Conservation (phyloP, 208 protist species). For the Trypanosoma avium region DNA sequence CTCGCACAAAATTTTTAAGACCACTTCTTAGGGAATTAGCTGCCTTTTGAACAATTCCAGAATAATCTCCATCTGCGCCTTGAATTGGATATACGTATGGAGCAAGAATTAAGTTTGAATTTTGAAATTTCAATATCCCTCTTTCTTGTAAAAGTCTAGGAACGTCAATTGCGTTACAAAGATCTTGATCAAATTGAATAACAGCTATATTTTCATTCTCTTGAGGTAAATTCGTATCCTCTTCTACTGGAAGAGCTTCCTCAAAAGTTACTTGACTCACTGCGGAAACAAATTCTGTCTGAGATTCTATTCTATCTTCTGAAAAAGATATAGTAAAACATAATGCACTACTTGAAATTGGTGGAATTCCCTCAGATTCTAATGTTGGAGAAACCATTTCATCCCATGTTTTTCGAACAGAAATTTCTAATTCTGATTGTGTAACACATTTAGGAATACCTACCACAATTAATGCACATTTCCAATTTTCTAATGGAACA, state of each 20-base stretch:
- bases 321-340: constrained; percentile 46
- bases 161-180: constrained; percentile 47
- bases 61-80: constrained; percentile 18
- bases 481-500: constrained; percentile 58
- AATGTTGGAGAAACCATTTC: constrained; percentile 31
- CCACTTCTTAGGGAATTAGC: constrained; percentile 62
- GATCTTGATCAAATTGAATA: constrained; percentile 61
- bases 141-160: constrained; percentile 42
- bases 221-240: constrained; percentile 20
- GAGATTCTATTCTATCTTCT: constrained; percentile 16
- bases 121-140: constrained; percentile 34
- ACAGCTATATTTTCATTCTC: constrained; percentile 48
- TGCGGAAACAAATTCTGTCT: constrained; percentile 28
- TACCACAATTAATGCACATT: constrained; percentile 53
- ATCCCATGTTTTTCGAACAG: constrained; percentile 52
- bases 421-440: constrained; percentile 35
- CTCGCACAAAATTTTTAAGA: constrained; percentile 70
- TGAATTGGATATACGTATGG: constrained; percentile 66
- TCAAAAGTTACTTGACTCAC: constrained; percentile 29
- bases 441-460: constrained; percentile 37
- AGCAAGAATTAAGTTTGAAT: constrained; percentile 40
- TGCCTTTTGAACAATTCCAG: constrained; percentile 53
- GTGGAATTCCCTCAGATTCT: constrained; percentile 8
- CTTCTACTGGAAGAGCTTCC: constrained; percentile 12
- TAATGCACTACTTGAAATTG: constrained; percentile 55